Base-by-base conservation (phyloP, 441 rosid genomes). In the Populus hybrid region DNA sequence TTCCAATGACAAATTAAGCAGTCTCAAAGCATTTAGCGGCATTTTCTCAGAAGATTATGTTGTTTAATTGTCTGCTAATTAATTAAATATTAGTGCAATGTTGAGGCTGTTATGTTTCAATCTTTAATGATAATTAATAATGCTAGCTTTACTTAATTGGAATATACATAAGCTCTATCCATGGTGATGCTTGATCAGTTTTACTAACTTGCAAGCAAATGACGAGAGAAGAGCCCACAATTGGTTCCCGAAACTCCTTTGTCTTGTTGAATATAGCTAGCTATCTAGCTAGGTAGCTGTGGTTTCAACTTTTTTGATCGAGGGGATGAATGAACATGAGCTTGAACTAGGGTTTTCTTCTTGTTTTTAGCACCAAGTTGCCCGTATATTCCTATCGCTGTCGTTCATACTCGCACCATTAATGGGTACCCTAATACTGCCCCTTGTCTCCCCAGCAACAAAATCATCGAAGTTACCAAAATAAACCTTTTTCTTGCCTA, bases 371-470 rank as follows among this genome's bases (percentile, higher is more conserved):
- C 76, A 81, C 69, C 73, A 69, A 86, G 78, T 8, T 10, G 38
- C 79, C 79, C 82, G 76, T 81, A 85, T 82, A 80, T 82, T 63
- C 80, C 79, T 85, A 85, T 77, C 76, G 72, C 72, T 86, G 87
- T 87, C 85, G 77, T 79, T 76, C 79, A 74, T 21, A 73, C 73
- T 20, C 23, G 69, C 42, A 76, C 54, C 81, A 84, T 84, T 83
- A 76, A 71, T 75, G 2, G 11, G 16, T 77, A 67, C 90, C 93
- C 88, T 86, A 88, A 91, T 80, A 83, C 86, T 83, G 95, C 89
- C 86, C 70, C 75, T 68, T 88, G 95, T 91, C 91, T 89, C 92
- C 93, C 85, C 57, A 46, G 5, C 87, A 90, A 85, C 93, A 90
- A 88, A 87, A 82, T 87, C 83, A 89, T 91, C 82, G 86, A 88